Evolutionary conservation across 2,329 filamentous ascomycete genomes (phyloP).

Genomic region (Fusarium lateritium): DNA sequence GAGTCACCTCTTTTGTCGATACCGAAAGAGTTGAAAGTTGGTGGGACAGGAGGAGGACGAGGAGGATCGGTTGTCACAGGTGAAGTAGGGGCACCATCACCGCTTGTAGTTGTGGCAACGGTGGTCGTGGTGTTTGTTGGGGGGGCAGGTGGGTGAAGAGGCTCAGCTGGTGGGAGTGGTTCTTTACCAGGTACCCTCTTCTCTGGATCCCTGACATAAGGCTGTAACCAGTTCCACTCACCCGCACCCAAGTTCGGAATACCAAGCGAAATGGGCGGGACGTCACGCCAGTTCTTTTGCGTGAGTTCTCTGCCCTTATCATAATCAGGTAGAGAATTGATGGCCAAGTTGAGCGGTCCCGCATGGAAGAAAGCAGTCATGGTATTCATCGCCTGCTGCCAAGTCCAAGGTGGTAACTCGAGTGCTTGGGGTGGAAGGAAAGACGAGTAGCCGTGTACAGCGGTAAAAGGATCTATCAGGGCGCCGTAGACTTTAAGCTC

Average conservation of each 20-base stretch:
- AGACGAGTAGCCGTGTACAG: neutral
- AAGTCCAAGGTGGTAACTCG: neutral
- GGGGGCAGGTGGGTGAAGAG: no score
- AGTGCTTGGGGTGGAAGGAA: neutral
- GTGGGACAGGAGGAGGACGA: no score
- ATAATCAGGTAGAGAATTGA: neutral
- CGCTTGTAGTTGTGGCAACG: no score
- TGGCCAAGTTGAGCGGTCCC: neutral
- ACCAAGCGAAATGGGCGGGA: no score
- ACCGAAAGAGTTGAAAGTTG: neutral
- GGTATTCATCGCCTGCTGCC: neutral
- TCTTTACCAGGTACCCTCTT: neutral
- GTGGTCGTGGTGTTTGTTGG: no score
- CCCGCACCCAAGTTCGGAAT: neutral
- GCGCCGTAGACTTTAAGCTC: neutral
- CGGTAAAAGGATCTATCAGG: neutral
- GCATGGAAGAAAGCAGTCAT: neutral
- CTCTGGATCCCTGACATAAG: neutral
- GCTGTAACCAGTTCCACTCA: neutral
- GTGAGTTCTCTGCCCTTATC: neutral
- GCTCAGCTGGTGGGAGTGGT: no score
- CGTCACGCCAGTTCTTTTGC: no score
- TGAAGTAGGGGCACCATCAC: no score
- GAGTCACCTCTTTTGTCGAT: neutral
- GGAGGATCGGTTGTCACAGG: no score